A percentile compares a stretch with the other conserved stretches of the same genome.
Conservation (phyloP, 805 yeast species). For the Yarrowia osloensis region DNA sequence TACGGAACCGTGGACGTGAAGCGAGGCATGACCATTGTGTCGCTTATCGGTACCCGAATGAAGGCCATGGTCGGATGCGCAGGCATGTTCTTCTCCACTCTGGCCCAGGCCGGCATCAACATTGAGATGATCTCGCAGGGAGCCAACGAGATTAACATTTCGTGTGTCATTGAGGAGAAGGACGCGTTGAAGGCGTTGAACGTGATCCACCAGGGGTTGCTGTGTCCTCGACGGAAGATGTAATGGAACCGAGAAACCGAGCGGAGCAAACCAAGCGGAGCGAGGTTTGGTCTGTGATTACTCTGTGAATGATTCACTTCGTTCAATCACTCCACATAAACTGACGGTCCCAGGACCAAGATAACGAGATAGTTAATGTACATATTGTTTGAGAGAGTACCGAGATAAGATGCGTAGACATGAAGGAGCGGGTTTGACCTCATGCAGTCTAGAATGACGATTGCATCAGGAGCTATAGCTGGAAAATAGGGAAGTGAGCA, state of each 20-base stretch:
- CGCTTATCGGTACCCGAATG: constrained; percentile 96
- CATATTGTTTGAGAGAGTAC: too few species aligned
- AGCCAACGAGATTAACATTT: constrained; percentile 94
- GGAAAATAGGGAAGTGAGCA: too few species aligned
- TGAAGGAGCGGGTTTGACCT: too few species aligned
- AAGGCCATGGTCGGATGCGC: constrained; percentile 96
- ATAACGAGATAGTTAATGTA: not conserved
- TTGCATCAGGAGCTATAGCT: too few species aligned
- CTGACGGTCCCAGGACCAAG: not conserved
- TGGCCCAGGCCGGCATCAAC: constrained; percentile 88
- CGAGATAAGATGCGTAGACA: too few species aligned
- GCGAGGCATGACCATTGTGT: constrained; percentile 83
- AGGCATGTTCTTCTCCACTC: constrained; percentile 90
- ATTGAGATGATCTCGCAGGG: constrained; percentile 99
- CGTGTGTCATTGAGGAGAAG: constrained; percentile 84
- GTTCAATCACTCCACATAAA: not conserved
- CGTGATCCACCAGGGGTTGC: constrained; percentile 75
- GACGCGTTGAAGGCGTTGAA: constrained; percentile 84
- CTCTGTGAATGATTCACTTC: too few species aligned
- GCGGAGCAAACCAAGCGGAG: not conserved
- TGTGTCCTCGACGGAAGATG: constrained; percentile 40
- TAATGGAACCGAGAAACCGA: not conserved
- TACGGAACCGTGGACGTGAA: constrained; percentile 91
- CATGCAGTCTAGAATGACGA: too few species aligned
- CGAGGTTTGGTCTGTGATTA: not conserved